Percentiles rank a stretch among this genome's conserved stretches.
Conservation (phyloP, 768 basidiomycete species). For the Ramaria sp. region DNA sequence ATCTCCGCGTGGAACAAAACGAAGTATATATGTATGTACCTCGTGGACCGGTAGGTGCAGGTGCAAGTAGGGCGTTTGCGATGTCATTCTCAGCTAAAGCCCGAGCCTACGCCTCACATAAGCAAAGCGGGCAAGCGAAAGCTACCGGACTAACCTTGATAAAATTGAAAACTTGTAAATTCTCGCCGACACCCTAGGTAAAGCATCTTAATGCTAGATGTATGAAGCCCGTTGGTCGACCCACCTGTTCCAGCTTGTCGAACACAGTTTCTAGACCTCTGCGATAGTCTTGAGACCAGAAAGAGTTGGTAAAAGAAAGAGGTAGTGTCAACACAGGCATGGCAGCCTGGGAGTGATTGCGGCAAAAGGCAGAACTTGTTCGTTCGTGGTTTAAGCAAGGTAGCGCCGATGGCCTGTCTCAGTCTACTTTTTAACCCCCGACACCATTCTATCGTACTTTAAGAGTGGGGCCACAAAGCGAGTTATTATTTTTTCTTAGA, state of each 20-base stretch:
- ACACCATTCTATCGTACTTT: no score
- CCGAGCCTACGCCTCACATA: slow-evolving; percentile 42
- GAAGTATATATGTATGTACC: slow-evolving; percentile 25
- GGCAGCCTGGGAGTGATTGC: not conserved
- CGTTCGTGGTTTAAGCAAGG: slow-evolving; percentile 1
- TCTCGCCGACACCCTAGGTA: slow-evolving; percentile 65
- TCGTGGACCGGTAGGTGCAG: slow-evolving; percentile 36
- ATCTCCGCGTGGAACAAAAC: slow-evolving; percentile 10
- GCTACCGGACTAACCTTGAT: slow-evolving; percentile 46
- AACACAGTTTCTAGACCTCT: slow-evolving; percentile 72
- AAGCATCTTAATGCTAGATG: not conserved
- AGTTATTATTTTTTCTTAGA: no score
- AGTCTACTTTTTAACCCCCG: not conserved
- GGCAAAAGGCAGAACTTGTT: not conserved
- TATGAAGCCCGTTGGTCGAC: slow-evolving; percentile 10
- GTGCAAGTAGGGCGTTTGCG: slow-evolving; percentile 44
- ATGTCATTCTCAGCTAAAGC: slow-evolving; percentile 57
- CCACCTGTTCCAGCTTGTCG: slow-evolving; percentile 66
- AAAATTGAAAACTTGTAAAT: slow-evolving; percentile 74
- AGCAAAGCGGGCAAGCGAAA: not conserved
- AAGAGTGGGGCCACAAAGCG: no score
- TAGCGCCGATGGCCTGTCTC: not conserved
- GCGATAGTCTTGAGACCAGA: slow-evolving; percentile 90
- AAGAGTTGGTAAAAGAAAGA: slow-evolving; percentile 82
- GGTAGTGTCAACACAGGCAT: slow-evolving; percentile 90